Evolutionary conservation across 2,329 filamentous ascomycete species (phyloP).

Genomic region (Dothistroma septosporum): DNA sequence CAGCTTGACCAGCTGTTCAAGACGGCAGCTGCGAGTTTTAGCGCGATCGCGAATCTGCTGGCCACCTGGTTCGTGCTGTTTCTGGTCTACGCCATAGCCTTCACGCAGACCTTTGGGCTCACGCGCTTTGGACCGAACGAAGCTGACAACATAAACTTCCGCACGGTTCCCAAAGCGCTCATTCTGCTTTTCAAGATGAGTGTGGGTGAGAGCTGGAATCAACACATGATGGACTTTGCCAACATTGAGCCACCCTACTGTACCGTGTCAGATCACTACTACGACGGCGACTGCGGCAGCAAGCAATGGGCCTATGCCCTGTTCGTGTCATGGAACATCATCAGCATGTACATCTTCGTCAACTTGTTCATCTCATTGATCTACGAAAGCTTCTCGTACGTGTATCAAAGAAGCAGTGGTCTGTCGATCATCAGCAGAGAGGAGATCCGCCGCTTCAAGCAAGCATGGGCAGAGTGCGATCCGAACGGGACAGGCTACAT

Average conservation of each 20-base stretch:
- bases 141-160: constrained; percentile 79
- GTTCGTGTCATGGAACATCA: constrained; percentile 96
- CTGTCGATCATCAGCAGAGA: constrained; percentile 85
- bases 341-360: constrained; percentile 99
- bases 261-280: constrained; percentile 67
- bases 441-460: constrained; percentile 94
- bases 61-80: constrained; percentile 98
- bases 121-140: constrained; percentile 77
- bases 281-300: constrained; percentile 89
- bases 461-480: constrained; percentile 95
- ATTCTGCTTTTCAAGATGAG: constrained; percentile 92
- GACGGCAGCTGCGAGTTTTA: constrained; percentile 89
- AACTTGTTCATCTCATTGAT: constrained; percentile 98
- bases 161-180: constrained; percentile 87
- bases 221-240: constrained; percentile 94
- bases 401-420: constrained; percentile 95
- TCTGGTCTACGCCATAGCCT: constrained; percentile 89
- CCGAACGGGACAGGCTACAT: constrained; percentile 89
- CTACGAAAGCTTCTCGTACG: constrained; percentile 98
- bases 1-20: constrained; percentile 98
- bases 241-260: constrained; percentile 75
- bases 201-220: constrained; percentile 93
- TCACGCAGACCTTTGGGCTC: constrained; percentile 92
- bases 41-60: constrained; percentile 82
- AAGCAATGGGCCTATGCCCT: constrained; percentile 79